A percentile compares a stretch with the other conserved stretches of the same genome.
Conservation (phyloP, 805 yeast genomes). For the Clavispora asparagi region DNA sequence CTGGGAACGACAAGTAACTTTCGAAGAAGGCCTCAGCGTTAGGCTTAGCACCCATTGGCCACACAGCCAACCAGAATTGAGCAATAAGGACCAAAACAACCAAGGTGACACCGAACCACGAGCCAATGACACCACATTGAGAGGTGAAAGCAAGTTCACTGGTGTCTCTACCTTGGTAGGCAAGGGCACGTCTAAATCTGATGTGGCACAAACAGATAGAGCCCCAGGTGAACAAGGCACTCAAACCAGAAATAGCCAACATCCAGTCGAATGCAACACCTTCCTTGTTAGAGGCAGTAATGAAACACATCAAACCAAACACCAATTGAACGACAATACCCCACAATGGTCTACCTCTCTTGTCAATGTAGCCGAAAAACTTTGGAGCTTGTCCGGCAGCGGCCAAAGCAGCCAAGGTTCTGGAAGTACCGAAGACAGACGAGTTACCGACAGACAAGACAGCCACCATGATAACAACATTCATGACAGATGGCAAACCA, state of each 20-base stretch:
- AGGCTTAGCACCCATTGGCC: constrained; percentile 43
- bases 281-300: constrained; percentile 38
- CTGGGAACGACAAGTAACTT: constrained; percentile 60
- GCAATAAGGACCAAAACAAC: constrained; percentile 49
- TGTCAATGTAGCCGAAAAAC: constrained; percentile 38
- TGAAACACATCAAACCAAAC: constrained; percentile 59
- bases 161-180: constrained; percentile 18
- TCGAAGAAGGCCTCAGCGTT: constrained; percentile 46
- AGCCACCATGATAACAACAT: constrained; percentile 67
- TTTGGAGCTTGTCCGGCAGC: constrained; percentile 67
- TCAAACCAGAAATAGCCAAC: constrained; percentile 22
- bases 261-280: constrained; percentile 22
- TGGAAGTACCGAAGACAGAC: constrained; percentile 66
- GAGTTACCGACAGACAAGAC: constrained; percentile 76
- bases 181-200: constrained; percentile 22
- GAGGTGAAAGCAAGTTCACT: constrained; percentile 50
- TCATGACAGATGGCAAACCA: constrained; percentile 67
- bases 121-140: constrained; percentile 49
- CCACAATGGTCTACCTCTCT: constrained; percentile 38
- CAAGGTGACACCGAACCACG: constrained; percentile 45
- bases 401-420: constrained; percentile 64
- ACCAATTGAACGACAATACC: constrained; percentile 28
- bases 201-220: constrained; percentile 22
- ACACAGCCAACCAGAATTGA: constrained; percentile 64
- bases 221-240: constrained; percentile 25